phyloP scores from a whole-genome alignment of 768 basidiomycete genomes.

The Xanthoconium purpureum region DNA sequence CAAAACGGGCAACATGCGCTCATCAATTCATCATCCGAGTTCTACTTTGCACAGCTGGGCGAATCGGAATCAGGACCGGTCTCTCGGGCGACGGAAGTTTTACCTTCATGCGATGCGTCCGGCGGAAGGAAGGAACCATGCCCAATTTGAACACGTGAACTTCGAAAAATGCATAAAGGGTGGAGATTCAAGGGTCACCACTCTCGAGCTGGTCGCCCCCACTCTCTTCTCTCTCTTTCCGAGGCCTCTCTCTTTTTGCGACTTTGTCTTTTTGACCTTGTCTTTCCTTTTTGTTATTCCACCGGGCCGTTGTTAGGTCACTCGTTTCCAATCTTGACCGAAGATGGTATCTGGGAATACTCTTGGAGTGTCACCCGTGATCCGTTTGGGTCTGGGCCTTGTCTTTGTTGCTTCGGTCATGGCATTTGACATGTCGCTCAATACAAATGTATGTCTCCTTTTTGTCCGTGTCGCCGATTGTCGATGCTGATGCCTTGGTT shows the following conservation, averaged over 20 bases:
- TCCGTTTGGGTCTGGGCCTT: conserved; percentile 16
- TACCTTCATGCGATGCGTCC: not conserved
- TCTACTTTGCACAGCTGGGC: conserved; percentile 6
- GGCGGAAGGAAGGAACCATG: conserved; percentile 9
- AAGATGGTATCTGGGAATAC: conserved; percentile 11
- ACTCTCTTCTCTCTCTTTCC: not conserved
- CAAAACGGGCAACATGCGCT: not conserved
- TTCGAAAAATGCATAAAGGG: conserved; percentile 12
- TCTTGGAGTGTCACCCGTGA: not conserved
- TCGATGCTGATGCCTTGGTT: not conserved
- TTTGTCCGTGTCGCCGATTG: not conserved
- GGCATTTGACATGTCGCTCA: conserved; percentile 27
- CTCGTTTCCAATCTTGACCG: not conserved
- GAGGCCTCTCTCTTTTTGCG: not conserved
- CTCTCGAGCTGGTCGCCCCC: not conserved
- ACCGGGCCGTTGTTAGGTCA: not conserved
- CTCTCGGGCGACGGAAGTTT: not conserved
- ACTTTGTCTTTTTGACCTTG: not conserved
- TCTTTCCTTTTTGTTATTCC: not conserved
- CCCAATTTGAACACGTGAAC: conserved; percentile 15
- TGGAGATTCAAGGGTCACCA: not conserved
- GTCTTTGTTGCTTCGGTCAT: conserved; percentile 10
- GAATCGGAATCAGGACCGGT: conserved; percentile 14
- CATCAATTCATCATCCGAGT: not conserved
- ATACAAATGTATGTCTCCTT: conserved; percentile 21